Evolutionary conservation across 192 early-diverging fungal genomes (phyloP), one percentile per base, ranked within the genome.

Genomic region (Coemansia sp.): DNA sequence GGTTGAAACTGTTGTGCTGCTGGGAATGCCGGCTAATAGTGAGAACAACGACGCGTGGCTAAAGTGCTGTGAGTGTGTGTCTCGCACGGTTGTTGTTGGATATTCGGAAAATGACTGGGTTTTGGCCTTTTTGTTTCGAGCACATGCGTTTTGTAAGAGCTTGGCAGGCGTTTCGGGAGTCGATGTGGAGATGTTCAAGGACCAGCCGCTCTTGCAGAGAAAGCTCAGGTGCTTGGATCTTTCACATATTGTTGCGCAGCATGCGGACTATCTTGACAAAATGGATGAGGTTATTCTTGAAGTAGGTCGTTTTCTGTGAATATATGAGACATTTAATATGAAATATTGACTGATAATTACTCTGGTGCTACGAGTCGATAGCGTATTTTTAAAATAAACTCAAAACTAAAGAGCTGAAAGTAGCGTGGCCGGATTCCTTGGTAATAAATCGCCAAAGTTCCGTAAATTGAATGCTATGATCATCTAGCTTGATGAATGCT

Each of bases 1-100:
- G 15, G 82, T 91, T 9, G 88, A 91, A 55, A 81, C 82, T n/a
- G 90, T 71, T 0, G 86, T 84, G 52, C 58, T 91, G n/a, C 74
- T 91, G 56, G 90, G 90, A 26, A 77, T 82, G 42, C 90, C 90
- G 5, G 86, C 85, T 0, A 80, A 87, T 56, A 84, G 85, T 20
- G 71, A 81, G 1, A 67, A 66, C 38, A 68, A 59, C 8, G 71
- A 70, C 14, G 80, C 87, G 28, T 89, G 87, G 90, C 54, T 73
- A n/a, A 74, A 70, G 15, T 84, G 86, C 21, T 71, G 83, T 20
- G 70, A 74, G 14, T 84, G 85, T 25, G 87, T 88, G 5, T 64
- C 83, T 5, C 85, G 86, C 2, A 79, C 83, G 9, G 60, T 91
- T 21, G 73, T 89, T 52, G 86, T 89, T 61, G 87, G 90, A 0